Evolutionary conservation across 352 stramenopile species (phyloP), one percentile per base, ranked within the genome.

Genomic region (Phytophthora niederhauseri): DNA sequence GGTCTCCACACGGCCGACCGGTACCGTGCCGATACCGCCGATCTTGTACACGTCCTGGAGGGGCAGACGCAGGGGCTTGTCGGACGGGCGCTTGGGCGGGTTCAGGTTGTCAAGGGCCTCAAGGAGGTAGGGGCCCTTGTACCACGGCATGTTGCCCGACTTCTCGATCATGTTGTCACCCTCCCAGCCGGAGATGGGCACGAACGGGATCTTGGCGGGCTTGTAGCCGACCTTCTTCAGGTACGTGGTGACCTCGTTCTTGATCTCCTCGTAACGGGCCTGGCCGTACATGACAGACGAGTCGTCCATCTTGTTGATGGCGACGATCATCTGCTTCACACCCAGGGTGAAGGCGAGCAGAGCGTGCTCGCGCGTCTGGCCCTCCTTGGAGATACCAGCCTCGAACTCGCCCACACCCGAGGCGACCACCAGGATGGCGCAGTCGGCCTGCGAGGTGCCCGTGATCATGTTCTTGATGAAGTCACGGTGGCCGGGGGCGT

Each of bases 381-480:
- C 97, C 60, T 99, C 93, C 84, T 98, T 96, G 45, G 89, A 95
- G 66, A 99, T 98, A 77, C 95, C 97, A 63, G 84, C 90, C 72
- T 99, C 93, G 86, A 99, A 99, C 59, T 96, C 97, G 76, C 88
- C 89, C 43, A 93, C 76, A 31, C 80, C 87, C 14, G 96, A 95
- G 71, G 98, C 89, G 28, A 99, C 89, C 26, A 99, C 91, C 9
- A 99, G 81, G 68, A 99, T 82, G 45, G 97, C 97, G 61, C 97
- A 95, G 89, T 99, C 97, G n/a, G 97, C 97, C 83, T 99, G 97
- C 67, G 94, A 98, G 14, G 97, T 98, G 57, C 97, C 97, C 41
- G 97, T 99, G 77, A 99, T 99, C 97, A 99, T 99, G 84, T 99
- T 99, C 94, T 99, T 99, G 82, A 99, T 99, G 84, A 99, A 99